Conservation (phyloP, 179 eudicot species). For the Patellifolia procumbens region DNA sequence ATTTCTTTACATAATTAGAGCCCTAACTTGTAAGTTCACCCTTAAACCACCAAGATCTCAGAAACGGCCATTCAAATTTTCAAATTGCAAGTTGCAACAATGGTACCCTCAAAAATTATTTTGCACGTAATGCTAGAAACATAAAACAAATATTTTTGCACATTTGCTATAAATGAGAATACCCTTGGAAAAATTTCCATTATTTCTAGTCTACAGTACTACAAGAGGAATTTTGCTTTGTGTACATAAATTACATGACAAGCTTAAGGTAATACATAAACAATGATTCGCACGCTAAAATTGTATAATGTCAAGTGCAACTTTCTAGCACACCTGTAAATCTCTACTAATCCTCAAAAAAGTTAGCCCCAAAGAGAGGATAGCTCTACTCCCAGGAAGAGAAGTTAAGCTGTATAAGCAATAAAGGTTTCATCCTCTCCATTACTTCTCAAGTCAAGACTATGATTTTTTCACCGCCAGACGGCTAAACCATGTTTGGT, state of each 20-base stretch:
- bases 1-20: too few species aligned
- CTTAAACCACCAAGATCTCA: too few species aligned
- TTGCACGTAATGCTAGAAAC: too few species aligned
- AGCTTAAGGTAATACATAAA: neutral
- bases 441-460: neutral
- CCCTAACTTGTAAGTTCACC: too few species aligned
- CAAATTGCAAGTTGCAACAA: too few species aligned
- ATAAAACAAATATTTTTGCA: too few species aligned
- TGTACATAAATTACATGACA: neutral
- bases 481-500: constrained; percentile 76
- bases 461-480: neutral
- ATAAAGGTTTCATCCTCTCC: neutral
- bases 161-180: too few species aligned
- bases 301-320: neutral
- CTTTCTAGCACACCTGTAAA: neutral
- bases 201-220: too few species aligned
- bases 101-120: too few species aligned
- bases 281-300: neutral
- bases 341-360: neutral
- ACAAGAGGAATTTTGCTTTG: neutral
- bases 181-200: too few species aligned
- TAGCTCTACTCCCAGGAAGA: neutral
- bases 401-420: neutral
- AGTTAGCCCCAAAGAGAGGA: neutral
- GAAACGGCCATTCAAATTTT: too few species aligned